phyloP scores from a whole-genome alignment of 148 eudicot genomes.

The Nepenthes mirabilis region DNA sequence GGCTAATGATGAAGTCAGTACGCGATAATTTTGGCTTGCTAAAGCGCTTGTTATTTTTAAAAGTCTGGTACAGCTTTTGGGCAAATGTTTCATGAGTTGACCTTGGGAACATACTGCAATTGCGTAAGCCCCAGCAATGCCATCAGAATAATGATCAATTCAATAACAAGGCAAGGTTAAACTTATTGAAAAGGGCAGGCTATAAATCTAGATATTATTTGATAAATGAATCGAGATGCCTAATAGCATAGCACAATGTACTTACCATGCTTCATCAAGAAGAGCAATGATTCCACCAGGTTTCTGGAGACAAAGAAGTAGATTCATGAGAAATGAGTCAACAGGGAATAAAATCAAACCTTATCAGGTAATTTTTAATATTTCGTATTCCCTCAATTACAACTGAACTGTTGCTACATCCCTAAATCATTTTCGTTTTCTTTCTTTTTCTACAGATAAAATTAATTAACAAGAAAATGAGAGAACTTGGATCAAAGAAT shows the following conservation, averaged over 20 bases:
- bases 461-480: too few relatives aligned
- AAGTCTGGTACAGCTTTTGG: constrained; percentile 87
- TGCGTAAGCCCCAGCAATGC: background rate
- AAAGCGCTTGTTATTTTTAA: constrained; percentile 77
- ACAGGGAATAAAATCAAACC: background rate
- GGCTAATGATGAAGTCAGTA: constrained; percentile 84
- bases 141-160: constrained; percentile 8
- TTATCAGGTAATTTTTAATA: background rate
- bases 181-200: too few relatives aligned
- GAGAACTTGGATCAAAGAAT: too few relatives aligned
- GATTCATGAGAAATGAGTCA: background rate
- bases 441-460: too few relatives aligned
- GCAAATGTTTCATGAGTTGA: constrained; percentile 97
- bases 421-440: too few relatives aligned
- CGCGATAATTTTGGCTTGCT: constrained; percentile 91
- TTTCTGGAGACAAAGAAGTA: constrained; percentile 43
- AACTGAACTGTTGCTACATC: too few relatives aligned
- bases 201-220: too few relatives aligned
- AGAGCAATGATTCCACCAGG: constrained; percentile 98
- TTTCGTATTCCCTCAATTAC: too few relatives aligned
- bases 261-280: constrained; percentile 99
- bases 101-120: constrained; percentile 91
- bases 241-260: background rate
- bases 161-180: background rate
- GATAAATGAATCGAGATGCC: background rate